Evolutionary conservation across 768 basidiomycete genomes (phyloP), one percentile per base, ranked within the genome.

Genomic region (Tylopilus subfusipes): DNA sequence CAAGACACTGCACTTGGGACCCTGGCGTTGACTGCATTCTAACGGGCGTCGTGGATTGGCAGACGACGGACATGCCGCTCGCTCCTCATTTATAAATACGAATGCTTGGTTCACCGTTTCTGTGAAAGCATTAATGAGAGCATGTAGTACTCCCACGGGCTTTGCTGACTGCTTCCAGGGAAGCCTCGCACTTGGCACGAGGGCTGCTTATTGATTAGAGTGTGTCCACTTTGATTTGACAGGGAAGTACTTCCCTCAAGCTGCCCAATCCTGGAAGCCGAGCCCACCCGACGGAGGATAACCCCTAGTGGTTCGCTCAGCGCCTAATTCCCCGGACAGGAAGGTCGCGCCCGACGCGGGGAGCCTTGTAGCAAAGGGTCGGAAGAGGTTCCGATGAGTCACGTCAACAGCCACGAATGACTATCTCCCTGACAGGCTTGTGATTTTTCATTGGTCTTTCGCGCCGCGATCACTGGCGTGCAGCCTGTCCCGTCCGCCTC

Each of bases 261-360:
- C 48, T 42, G 56, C 49, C 54, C 58, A 30, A 34, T 48, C 59
- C 53, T 53, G 62, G 62, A 56, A 51, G 47, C 55, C 57, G 55
- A 42, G 29, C 48, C 22, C 52, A 21, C 42, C 53, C 56, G 56
- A 57, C 21, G n/a, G 48, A 31, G 21, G 43, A 45, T 18, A 18
- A 42, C 19, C 42, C 38, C 19, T 24, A 25, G 25, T 29, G 30
- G 42, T 27, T 42, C 42, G 12, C 43, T 47, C 34, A 42, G 62
- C 52, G 58, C 36, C 52, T 60, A 58, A 62, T 55, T 63, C 58
- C 58, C 65, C 50, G 43, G 67, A 67, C 38, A 56, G 60, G 60
- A 21, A 62, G 48, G 47, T 44, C 30, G 1, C 31, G 24, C 27
- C 58, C 52, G 36, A 24, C 13, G 25, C 36, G 47, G 50, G 42